These are phyloP conservation scores for Acanthamoeba rhysodes DNA, from an alignment of 208 protist species.

Conservation along the genomic window DNA sequence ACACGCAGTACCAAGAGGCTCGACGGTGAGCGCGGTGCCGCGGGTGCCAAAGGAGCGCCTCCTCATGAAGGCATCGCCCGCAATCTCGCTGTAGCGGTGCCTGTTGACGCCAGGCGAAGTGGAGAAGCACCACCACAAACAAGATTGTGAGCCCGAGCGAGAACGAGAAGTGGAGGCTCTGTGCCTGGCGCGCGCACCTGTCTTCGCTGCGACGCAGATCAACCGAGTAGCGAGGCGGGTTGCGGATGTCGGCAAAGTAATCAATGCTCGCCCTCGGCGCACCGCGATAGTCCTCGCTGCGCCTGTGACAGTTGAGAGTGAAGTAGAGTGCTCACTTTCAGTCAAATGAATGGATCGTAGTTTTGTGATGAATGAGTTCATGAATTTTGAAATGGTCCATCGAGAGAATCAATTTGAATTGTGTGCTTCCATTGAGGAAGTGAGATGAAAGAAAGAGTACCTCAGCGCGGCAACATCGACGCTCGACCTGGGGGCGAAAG, in stretches of 20 bases:
- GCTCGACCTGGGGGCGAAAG: too few relatives aligned
- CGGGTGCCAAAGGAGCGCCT: slow-evolving; percentile 42
- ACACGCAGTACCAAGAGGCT: not conserved
- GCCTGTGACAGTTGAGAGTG: not conserved
- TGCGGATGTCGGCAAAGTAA: slow-evolving; percentile 38
- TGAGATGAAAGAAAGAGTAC: too few relatives aligned
- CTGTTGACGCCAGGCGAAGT: not conserved
- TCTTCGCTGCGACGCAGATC: slow-evolving; percentile 35
- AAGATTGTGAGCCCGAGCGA: not conserved
- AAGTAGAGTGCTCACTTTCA: not conserved
- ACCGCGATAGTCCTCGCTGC: slow-evolving; percentile 6
- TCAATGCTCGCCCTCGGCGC: slow-evolving; percentile 34
- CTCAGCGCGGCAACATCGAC: too few relatives aligned
- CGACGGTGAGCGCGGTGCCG: slow-evolving; percentile 10
- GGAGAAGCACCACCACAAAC: not conserved
- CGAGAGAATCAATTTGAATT: too few relatives aligned
- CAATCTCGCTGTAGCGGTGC: slow-evolving; percentile 16
- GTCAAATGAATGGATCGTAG: not conserved
- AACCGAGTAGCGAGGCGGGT: slow-evolving; percentile 24
- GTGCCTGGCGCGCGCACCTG: not conserved
- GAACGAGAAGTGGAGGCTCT: not conserved
- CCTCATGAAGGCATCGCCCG: slow-evolving; percentile 20
- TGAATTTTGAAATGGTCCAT: not conserved
- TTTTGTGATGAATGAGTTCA: not conserved
- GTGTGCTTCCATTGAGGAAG: not conserved